Conservation (phyloP, 1,284 basidiomycete genomes). For the Cryptococcus jaspeensis region DNA sequence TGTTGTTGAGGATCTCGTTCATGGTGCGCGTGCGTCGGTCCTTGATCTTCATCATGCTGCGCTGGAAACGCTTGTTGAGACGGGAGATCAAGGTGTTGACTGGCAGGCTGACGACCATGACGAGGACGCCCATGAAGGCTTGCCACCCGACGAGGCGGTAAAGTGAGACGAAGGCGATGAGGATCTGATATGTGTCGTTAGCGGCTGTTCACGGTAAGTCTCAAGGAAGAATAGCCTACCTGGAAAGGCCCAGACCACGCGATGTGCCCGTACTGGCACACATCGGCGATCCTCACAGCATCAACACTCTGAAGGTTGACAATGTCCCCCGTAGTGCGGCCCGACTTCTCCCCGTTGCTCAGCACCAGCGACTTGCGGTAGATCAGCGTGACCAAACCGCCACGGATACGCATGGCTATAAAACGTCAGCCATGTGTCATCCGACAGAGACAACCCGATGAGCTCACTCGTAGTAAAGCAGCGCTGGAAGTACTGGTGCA, state of each 20-base stretch:
- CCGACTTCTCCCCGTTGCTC: conserved; percentile 73
- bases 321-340: conserved; percentile 80
- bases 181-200: conserved; percentile 57
- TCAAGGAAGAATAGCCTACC: conserved; percentile 18
- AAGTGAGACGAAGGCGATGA: conserved; percentile 82
- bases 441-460: neutral
- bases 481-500: conserved; percentile 72
- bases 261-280: conserved; percentile 70
- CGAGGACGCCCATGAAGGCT: conserved; percentile 84
- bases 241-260: conserved; percentile 57
- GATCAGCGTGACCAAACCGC: conserved; percentile 78
- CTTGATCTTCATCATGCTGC: conserved; percentile 87
- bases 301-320: conserved; percentile 88
- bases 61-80: conserved; percentile 74
- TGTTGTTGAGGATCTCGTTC: conserved; percentile 73
- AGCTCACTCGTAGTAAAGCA: conserved; percentile 57
- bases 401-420: conserved; percentile 81
- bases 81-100: conserved; percentile 75
- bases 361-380: conserved; percentile 84
- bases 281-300: conserved; percentile 79
- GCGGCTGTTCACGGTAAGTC: neutral
- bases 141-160: conserved; percentile 88
- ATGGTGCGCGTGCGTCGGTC: conserved; percentile 57
- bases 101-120: conserved; percentile 77
- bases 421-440: neutral